Evolutionary conservation across 495 filamentous ascomycete genomes (phyloP), one percentile per base, ranked within the genome.

Genomic region (Penicillium angulare): DNA sequence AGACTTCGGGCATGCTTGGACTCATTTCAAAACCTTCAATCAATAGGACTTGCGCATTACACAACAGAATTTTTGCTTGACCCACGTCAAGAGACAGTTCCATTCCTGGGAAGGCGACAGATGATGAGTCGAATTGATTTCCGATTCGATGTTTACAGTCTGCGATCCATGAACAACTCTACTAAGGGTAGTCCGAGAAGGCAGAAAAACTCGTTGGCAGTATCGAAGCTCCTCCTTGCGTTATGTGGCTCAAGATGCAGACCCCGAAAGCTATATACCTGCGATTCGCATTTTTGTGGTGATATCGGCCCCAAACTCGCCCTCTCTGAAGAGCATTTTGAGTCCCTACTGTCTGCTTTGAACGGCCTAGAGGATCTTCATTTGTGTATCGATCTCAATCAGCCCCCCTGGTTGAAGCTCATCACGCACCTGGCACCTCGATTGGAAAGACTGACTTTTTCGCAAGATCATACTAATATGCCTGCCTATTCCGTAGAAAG

Each of bases 261-360:
- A 7, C 22, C 24, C 9, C 22, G 38, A 41, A 21, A 18, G 9
- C 15, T 52, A 20, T 12, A 23, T 5, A 52, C 33, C 9, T 45
- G 49, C 23, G 23, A 26, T 40, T 2, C 32, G 8, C 26, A 51
- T 20, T 51, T 12, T 23, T 51, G 49, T n/a, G 41, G 40, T n/a
- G 12, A 22, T 6, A 26, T 18, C 29, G 12, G 15, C 10, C 23
- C 41, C 20, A 3, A 38, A 16, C 7, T 39, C n/a, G 3, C 10
- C 21, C 40, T 45, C 17, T 36, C 49, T 12, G n/a, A 43, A 51
- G 32, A 21, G 15, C 40, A 51, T 29, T 51, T 22, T 15, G 12
- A 22, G 16, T 45, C 31, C 22, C 41, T 38, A 29, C 41, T 40
- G 5, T 21, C 5, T 2, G 17, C 20, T 13, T 22, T 51, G 7